These are phyloP conservation scores for Curvularia eragrostidis DNA, from an alignment of 2,329 filamentous ascomycete species.

Conservation along the genomic window DNA sequence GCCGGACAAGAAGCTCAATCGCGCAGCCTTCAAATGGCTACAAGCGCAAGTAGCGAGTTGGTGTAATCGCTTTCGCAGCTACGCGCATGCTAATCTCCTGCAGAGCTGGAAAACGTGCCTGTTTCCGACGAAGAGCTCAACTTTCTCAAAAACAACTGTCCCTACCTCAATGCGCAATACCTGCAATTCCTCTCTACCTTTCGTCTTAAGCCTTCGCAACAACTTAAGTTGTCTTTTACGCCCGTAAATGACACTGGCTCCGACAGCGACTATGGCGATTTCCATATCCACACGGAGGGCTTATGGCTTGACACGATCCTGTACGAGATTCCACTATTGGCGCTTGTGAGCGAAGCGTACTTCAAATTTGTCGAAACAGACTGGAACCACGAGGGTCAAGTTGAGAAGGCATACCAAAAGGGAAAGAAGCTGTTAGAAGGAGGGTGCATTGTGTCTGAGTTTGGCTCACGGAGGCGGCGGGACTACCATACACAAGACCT, in stretches of 20 bases:
- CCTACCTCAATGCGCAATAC: conserved; percentile 79
- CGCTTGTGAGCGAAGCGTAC: conserved; percentile 92
- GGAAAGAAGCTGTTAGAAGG: conserved; percentile 77
- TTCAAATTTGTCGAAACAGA: conserved; percentile 96
- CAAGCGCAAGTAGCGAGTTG: conserved; percentile 81
- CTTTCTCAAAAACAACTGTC: conserved; percentile 79
- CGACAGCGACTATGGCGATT: conserved; percentile 72
- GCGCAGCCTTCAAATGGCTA: conserved; percentile 85
- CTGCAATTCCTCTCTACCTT: conserved; percentile 83
- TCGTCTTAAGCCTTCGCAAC: conserved; percentile 78
- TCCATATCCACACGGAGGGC: conserved; percentile 79
- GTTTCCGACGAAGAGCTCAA: conserved; percentile 79
- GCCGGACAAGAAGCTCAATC: conserved; percentile 87
- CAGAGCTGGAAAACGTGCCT: conserved; percentile 81
- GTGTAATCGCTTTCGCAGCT: not conserved
- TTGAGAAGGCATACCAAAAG: conserved; percentile 84
- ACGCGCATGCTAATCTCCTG: conserved; percentile 11
- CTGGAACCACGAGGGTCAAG: conserved; percentile 87
- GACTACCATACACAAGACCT: conserved; percentile 96
- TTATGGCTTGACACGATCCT: conserved; percentile 94
- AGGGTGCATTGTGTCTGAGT: conserved; percentile 91
- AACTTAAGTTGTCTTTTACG: conserved; percentile 74
- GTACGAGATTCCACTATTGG: conserved; percentile 94
- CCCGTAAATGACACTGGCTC: conserved; percentile 63
- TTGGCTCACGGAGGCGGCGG: conserved; percentile 84